phyloP scores from a whole-genome alignment of 2,329 filamentous ascomycete genomes.

The Trichoderma sp. region DNA sequence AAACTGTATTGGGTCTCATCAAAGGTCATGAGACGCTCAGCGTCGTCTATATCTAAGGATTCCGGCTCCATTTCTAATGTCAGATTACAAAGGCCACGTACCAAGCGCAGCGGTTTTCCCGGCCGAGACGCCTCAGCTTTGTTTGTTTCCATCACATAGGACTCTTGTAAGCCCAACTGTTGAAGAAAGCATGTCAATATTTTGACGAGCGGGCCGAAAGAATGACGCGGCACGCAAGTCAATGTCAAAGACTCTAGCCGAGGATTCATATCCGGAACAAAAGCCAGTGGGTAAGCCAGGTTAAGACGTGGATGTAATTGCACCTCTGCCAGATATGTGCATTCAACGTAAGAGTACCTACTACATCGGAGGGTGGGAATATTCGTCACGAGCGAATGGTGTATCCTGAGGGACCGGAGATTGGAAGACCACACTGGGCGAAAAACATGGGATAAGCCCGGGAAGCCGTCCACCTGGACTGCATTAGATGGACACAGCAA shows the following conservation, averaged over 20 bases:
- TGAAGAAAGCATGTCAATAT: slow-evolving; percentile 52
- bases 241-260: slow-evolving; percentile 55
- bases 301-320: slow-evolving; percentile 46
- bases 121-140: slow-evolving; percentile 26
- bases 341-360: slow-evolving; percentile 41
- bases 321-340: slow-evolving; percentile 49
- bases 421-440: slow-evolving; percentile 57
- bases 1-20: slow-evolving; percentile 48
- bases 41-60: slow-evolving; percentile 44
- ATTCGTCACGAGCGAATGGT: slow-evolving; percentile 62
- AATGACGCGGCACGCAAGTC: slow-evolving; percentile 56
- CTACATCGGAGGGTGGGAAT: slow-evolving; percentile 48
- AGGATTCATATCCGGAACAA: slow-evolving; percentile 59
- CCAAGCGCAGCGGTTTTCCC: slow-evolving; percentile 45
- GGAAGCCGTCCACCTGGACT: slow-evolving; percentile 45
- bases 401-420: slow-evolving; percentile 54
- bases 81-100: slow-evolving; percentile 56
- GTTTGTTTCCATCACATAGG: slow-evolving; percentile 41
- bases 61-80: slow-evolving; percentile 57
- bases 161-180: slow-evolving; percentile 52
- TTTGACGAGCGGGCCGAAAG: slow-evolving; percentile 52
- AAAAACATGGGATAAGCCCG: slow-evolving; percentile 51
- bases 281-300: slow-evolving; percentile 49
- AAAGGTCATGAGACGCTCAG: slow-evolving; percentile 46
- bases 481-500: slow-evolving; percentile 34